Evolutionary conservation across 2,329 filamentous ascomycete genomes (phyloP).

Genomic region (Fusarium abutilonis): DNA sequence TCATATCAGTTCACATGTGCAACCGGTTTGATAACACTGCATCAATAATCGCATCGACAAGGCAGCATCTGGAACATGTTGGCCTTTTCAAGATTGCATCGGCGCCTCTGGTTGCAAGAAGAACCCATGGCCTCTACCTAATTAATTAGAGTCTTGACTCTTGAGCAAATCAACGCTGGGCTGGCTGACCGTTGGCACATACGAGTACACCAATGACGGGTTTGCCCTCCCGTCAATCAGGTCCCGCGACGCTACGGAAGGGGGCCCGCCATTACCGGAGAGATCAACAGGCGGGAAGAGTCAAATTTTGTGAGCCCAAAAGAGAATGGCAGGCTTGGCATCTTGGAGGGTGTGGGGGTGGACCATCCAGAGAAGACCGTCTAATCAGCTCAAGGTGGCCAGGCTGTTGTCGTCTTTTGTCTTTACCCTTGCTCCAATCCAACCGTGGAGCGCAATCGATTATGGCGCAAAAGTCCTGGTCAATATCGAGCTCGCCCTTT

Average conservation of each 20-base stretch:
- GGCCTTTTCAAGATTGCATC: not conserved
- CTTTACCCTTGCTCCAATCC: not conserved
- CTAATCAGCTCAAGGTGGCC: conserved; percentile 33
- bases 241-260: conserved; percentile 35
- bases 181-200: not conserved
- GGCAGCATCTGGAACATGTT: conserved; percentile 18
- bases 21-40: conserved; percentile 25
- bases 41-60: conserved; percentile 22
- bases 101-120: not conserved
- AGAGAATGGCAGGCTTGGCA: conserved; percentile 30
- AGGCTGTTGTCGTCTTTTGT: too few species aligned
- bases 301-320: conserved; percentile 21
- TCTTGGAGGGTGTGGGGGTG: conserved; percentile 35
- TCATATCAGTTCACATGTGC: conserved; percentile 20
- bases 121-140: not conserved
- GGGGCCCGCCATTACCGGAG: conserved; percentile 32
- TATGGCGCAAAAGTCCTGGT: conserved; percentile 23
- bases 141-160: not conserved
- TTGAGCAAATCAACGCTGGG: conserved; percentile 5
- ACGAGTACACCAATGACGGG: conserved; percentile 20
- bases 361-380: conserved; percentile 36
- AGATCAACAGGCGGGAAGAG: conserved; percentile 23
- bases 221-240: conserved; percentile 29
- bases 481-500: conserved; percentile 29
- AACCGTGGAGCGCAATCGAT: conserved; percentile 35